Base-by-base conservation (phyloP, 192 early-diverging fungal species). In the Paraglomus brasilianum region DNA sequence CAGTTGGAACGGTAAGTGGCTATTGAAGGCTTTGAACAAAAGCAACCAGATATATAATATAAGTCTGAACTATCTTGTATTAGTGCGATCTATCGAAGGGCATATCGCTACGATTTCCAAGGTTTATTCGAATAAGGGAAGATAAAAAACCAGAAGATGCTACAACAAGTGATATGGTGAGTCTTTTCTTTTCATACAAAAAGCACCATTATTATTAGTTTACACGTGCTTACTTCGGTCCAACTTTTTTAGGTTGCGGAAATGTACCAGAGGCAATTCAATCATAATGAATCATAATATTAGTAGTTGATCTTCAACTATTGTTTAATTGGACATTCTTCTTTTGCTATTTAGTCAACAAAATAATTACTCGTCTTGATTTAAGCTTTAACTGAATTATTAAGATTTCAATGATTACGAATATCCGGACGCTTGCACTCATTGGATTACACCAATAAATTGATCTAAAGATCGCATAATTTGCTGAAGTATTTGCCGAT, bases 121-220 rank as follows among this genome's bases (percentile, higher is more conserved):
- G 97, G 36, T 99, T 99, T 73, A 90, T 98, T 66, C 86, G 94
- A 41, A 75, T 98, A 13, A 85, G 98, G 10, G 96, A 98, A 43
- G 98, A 99, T 80, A 99, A 99, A 80, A 76, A 77, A 5, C 88
- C 96, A 0, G 94, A 96, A 74, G 86, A 94, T 74, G 95, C 96
- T 22, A 99, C 98, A 3, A 88, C 85, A 15, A 89, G 89, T 70
- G 82, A 90, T 53, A 95, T 97, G 85, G 92, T 89, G 73, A 67
- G 19, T 30, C 4, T 9, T 13, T 45, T n/a, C 14, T 49, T 30
- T 48, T 38, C 11, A 9, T 38, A 36, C 3, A 8, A 44, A 13
- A 36, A 30, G 24, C 1, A n/a, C 5, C 6, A 5, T 43, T 13
- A 8, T 45, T n/a, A n/a, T n/a, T n/a, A n/a, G n/a, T n/a, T n/a